A percentile compares a stretch with the other conserved stretches of the same genome.
These are phyloP conservation scores for Sungouiella thailandica DNA, from an alignment of 805 yeast species.

Conservation along the genomic window DNA sequence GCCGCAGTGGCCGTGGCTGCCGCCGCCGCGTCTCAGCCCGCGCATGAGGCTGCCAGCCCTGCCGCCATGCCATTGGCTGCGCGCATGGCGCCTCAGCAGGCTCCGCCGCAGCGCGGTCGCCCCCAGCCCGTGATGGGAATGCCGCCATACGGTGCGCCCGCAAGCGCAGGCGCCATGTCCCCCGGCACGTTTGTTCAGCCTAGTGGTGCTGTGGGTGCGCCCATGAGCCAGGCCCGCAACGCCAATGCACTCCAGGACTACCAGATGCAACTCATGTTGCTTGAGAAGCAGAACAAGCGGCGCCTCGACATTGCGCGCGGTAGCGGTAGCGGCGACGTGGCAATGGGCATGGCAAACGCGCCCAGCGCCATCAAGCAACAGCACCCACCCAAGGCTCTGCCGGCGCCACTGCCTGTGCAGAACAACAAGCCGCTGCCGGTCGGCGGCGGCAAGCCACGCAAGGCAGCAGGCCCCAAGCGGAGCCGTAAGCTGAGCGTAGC, in stretches of 20 bases:
- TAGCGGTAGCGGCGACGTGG: conserved; percentile 3
- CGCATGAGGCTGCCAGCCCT: conserved; percentile 7
- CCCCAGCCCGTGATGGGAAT: conserved; percentile 4
- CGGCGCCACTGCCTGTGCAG: conserved; percentile 32
- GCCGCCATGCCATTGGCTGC: conserved; percentile 3
- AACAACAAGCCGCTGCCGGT: conserved; percentile 32
- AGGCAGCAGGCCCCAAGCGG: conserved; percentile 27
- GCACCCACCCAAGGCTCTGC: conserved; percentile 14
- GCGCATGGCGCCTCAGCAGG: conserved; percentile 3
- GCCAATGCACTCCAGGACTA: conserved; percentile 71
- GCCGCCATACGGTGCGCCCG: conserved; percentile 3
- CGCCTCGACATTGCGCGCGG: conserved; percentile 50
- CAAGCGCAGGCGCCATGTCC: conserved; percentile 1
- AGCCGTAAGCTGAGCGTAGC: conserved; percentile 29
- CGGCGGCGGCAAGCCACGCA: conserved; percentile 23
- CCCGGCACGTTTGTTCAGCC: background rate
- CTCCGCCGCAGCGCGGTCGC: conserved; percentile 5
- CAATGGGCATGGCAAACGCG: conserved; percentile 9
- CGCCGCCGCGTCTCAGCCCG: conserved; percentile 4
- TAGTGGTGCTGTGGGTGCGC: background rate
- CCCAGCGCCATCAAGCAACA: conserved; percentile 6
- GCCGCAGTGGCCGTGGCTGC: conserved; percentile 7
- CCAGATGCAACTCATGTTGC: conserved; percentile 68
- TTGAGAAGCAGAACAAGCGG: conserved; percentile 73
- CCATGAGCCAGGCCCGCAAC: conserved; percentile 21